Conservation (phyloP, 2,329 filamentous ascomycete genomes). For the Nannizziopsis arthrosporioides region DNA sequence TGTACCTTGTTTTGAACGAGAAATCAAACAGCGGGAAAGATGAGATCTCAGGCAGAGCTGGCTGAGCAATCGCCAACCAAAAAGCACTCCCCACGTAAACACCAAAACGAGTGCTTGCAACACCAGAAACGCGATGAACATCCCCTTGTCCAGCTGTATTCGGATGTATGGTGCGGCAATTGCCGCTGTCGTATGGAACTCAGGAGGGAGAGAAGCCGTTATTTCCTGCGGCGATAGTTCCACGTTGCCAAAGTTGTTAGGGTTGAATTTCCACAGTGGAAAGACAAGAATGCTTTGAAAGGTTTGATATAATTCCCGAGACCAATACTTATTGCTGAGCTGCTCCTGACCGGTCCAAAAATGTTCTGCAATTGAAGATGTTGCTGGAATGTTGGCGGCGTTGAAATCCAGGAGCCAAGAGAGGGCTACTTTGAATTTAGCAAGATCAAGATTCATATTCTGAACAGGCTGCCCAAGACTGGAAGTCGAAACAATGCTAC, state of each 20-base stretch:
- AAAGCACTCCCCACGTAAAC: neutral
- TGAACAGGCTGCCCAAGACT: neutral
- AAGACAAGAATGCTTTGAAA: conserved; percentile 4
- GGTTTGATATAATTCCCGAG: conserved; percentile 1
- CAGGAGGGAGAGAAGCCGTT: neutral
- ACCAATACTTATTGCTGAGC: conserved; percentile 5
- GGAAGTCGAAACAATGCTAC: neutral
- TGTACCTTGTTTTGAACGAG: conserved; percentile 1
- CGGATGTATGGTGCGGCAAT: conserved; percentile 1
- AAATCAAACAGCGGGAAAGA: conserved; percentile 4
- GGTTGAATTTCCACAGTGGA: conserved; percentile 7
- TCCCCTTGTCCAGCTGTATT: neutral
- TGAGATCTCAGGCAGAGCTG: neutral
- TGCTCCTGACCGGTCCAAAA: conserved; percentile 2
- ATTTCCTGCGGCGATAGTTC: conserved; percentile 3
- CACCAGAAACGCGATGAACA: conserved; percentile 1
- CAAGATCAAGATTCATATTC: neutral
- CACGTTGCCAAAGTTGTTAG: conserved; percentile 3
- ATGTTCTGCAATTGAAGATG: conserved; percentile 4
- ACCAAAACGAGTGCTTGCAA: neutral
- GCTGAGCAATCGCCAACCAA: neutral
- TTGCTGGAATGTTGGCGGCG: neutral
- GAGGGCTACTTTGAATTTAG: neutral
- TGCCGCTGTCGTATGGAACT: conserved; percentile 1
- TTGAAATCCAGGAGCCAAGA: conserved; percentile 1